A percentile compares a stretch with the other conserved stretches of the same genome.
phyloP scores from a whole-genome alignment of 441 rosid genomes.

The Daphne laureola region DNA sequence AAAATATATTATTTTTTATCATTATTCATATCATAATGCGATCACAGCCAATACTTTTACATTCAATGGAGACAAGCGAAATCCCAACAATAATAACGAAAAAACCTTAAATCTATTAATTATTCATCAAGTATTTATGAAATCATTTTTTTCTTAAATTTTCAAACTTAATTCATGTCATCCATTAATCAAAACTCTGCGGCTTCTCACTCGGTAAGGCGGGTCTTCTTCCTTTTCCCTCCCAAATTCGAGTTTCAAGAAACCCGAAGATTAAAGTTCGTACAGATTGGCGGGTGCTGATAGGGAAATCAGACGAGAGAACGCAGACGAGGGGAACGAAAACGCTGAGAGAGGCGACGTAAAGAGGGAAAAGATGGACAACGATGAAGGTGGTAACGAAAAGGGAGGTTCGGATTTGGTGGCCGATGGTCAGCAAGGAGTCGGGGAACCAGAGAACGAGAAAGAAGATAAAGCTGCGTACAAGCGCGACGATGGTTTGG shows the following conservation, averaged over 20 bases:
- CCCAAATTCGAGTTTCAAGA: not conserved
- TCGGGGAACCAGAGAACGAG: not conserved
- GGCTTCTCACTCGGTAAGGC: too few species aligned
- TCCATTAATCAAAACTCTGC: too few species aligned
- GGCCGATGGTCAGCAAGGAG: not conserved
- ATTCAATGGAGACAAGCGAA: too few species aligned
- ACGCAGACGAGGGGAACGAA: not conserved
- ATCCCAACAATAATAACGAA: too few species aligned
- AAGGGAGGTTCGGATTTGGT: constrained; percentile 1
- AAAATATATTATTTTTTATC: too few species aligned
- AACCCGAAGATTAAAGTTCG: too few species aligned
- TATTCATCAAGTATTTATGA: too few species aligned
- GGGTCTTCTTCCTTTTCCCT: constrained; percentile 1
- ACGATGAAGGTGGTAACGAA: constrained; percentile 7
- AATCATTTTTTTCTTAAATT: too few species aligned
- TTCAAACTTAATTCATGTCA: too few species aligned
- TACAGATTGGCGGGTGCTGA: not conserved
- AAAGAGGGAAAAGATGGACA: not conserved
- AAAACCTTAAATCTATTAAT: too few species aligned
- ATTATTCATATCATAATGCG: too few species aligned
- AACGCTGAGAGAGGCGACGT: not conserved
- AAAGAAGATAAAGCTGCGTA: not conserved
- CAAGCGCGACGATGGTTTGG: not conserved
- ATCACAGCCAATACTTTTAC: too few species aligned
- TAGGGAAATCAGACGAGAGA: constrained; percentile 2